Base-by-base conservation (phyloP, 2,329 filamentous ascomycete genomes). In the Pseudogymnoascus sp. region DNA sequence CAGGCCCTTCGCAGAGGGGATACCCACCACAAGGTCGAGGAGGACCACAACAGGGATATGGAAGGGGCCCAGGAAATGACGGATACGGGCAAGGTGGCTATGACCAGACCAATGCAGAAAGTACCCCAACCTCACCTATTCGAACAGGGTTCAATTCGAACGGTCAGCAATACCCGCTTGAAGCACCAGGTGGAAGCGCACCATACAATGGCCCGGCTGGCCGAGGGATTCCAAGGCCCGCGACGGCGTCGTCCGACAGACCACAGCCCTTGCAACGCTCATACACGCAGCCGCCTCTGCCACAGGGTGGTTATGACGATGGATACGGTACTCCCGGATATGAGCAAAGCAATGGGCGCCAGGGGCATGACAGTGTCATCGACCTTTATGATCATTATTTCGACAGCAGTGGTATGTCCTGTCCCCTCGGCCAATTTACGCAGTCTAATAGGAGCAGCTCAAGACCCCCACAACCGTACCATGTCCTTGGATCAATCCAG, bases 341-440 rank as follows among this genome's bases (percentile, higher is more conserved):
- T 16, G 73, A 74, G 4, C 72, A 73, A 10, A 75, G 71, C 63
- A 78, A 76, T 69, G 72, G 68, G 53, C 71, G 74, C n/a, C 68
- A 72, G 62, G 68, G 69, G 29, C 71, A 74, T n/a, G 71, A 72
- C 62, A 63, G 70, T 70, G 16, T 81, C 76, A 80, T 81, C 61
- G 80, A 84, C 53, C 77, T 82, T 11, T 86, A 84, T 67, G 81
- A 83, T 70, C 70, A 78, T 4, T 86, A 86, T 68, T 83, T 83
- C 66, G 78, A 82, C 56, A 29, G 56, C 13, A 56, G 44, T 16
- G 44, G 44, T 53, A 53, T 53, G 44, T 10, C 10, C n/a, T 37
- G 56, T 19, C 7, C 37, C 29, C 11, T 16, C 10, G 4, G n/a
- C 56, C 29, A 7, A 24, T 26, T 60, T 16, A 40, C 19, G 7